Base-by-base conservation (phyloP, 2,329 filamentous ascomycete species). In the Alternaria dauci region DNA sequence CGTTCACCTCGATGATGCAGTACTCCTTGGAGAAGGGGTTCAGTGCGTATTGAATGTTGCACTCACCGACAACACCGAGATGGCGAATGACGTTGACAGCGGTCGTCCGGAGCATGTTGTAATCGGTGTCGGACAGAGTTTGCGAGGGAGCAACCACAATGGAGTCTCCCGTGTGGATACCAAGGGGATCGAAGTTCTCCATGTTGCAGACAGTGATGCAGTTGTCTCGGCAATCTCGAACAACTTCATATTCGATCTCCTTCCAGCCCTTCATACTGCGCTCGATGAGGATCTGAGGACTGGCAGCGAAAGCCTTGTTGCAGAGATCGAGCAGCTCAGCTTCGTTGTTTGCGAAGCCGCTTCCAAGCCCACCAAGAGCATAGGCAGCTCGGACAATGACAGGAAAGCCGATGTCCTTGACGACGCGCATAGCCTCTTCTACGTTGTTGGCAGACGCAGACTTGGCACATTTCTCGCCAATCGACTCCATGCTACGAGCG, bases 191-290 rank as follows among this genome's bases (percentile, higher is more conserved):
- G 75, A 99, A 99, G 83, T 99, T 99, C 83, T 99, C 95, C 95
- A 99, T 98, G 84, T 99, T 99, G 81, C 95, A 99, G 63, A 99
- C 95, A 7, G 95, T 99, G 78, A 99, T 98, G 79, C 95, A 99
- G 86, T 98, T 98, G 83, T 99, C 94, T 71, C 93, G 89, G 58
- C 89, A 91, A 83, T 98, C 95, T 74, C 95, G 91, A 41, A 99
- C 95, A 63, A 98, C 95, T 80, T 99, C 95, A 76, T 98, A 99
- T 80, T 99, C 95, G 65, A 98, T 96, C 81, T 99, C 95, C 81
- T 99, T 99, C 95, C 95, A 99, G 61, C 95, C 95, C 84, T 98
- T 98, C 94, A 99, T 98, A 83, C 93, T 96, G 79, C 92, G 89
- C 83, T 99, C 95, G 72, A 99, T 96, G 56, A 99, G 87, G 8